Percentiles rank a stretch among this genome's conserved stretches.
These are phyloP conservation scores for Brassica juncea DNA, from an alignment of 345 rosid genomes.

Conservation along the genomic window DNA sequence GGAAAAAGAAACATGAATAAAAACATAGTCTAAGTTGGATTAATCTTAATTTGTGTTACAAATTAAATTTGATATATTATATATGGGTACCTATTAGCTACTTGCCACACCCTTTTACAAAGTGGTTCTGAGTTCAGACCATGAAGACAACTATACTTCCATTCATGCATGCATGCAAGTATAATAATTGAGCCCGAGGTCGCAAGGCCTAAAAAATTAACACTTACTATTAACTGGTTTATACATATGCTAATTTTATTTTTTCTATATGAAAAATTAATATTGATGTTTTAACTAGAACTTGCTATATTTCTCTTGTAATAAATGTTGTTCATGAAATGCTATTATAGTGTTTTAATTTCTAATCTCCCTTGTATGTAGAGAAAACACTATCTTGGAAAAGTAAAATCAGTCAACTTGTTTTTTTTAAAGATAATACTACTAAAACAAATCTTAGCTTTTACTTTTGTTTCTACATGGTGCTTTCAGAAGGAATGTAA, in stretches of 20 bases:
- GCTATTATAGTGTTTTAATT: not conserved
- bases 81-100: too few relatives aligned
- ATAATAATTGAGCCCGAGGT: too few relatives aligned
- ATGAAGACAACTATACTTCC: not conserved
- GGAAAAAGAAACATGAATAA: too few relatives aligned
- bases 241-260: not conserved
- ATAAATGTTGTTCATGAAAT: not conserved
- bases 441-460: constrained; percentile 25
- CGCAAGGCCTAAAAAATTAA: not conserved
- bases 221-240: not conserved
- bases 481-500: constrained; percentile 8
- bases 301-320: not conserved
- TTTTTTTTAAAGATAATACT: not conserved
- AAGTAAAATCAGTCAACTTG: not conserved
- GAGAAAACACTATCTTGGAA: not conserved
- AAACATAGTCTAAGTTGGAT: too few relatives aligned
- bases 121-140: too few relatives aligned
- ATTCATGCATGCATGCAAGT: not conserved
- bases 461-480: constrained; percentile 24
- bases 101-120: too few relatives aligned
- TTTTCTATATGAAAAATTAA: not conserved
- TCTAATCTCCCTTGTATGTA: not conserved
- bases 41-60: too few relatives aligned
- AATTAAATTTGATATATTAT: too few relatives aligned
- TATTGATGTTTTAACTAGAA: not conserved